Percentiles rank a stretch among this genome's conserved stretches.
Conservation (phyloP, 2,329 filamentous ascomycete genomes). For the Clarireedia hainanense region DNA sequence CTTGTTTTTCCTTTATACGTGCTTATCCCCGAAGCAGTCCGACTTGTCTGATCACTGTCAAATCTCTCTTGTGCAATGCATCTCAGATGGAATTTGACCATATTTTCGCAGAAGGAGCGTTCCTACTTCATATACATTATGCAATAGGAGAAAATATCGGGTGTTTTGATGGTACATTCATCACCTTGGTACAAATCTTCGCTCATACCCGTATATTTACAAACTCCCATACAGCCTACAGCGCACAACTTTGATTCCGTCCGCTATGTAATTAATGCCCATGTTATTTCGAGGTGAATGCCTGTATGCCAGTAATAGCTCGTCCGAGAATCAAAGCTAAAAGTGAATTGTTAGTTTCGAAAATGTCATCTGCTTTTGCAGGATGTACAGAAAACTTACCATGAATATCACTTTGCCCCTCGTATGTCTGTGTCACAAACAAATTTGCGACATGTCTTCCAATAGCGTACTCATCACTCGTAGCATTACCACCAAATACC, state of each 20-base stretch:
- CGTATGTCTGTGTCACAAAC: constrained; percentile 96
- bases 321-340: constrained; percentile 60
- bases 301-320: constrained; percentile 68
- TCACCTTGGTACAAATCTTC: no score
- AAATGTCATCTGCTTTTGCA: background rate
- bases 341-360: constrained; percentile 24
- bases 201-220: no score
- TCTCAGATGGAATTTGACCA: no score
- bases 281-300: constrained; percentile 47
- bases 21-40: no score
- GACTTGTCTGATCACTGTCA: no score
- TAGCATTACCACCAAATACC: constrained; percentile 96
- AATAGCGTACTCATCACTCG: constrained; percentile 93
- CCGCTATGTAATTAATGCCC: background rate
- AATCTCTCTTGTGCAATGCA: no score
- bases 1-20: no score
- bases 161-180: no score
- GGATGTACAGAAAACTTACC: constrained; percentile 16
- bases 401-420: constrained; percentile 97
- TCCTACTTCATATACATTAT: no score
- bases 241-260: background rate
- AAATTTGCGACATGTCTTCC: constrained; percentile 92
- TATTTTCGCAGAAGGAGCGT: no score
- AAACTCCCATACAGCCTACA: no score
- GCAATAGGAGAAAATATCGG: no score